Evolutionary conservation across 768 basidiomycete genomes (phyloP).

Genomic region (Calocybe indica): DNA sequence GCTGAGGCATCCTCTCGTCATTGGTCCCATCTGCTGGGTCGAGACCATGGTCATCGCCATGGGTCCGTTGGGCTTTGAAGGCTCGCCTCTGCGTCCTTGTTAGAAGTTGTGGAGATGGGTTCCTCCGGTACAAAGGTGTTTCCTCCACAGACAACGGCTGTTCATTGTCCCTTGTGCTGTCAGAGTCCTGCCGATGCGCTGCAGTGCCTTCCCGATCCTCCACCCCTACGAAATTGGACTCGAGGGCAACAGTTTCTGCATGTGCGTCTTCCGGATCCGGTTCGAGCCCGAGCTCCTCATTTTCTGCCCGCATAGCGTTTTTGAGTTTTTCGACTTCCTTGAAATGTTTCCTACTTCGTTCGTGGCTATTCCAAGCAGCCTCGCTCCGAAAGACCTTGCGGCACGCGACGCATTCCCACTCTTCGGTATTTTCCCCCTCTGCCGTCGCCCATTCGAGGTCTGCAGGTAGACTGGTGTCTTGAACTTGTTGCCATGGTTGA

Average conservation of each 20-base stretch:
- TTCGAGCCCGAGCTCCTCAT: conserved; percentile 54
- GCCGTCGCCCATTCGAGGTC: conserved; percentile 79
- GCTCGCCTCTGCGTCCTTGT: conserved; percentile 12
- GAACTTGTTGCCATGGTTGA: conserved; percentile 85
- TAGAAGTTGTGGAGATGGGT: conserved; percentile 5
- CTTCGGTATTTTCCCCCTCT: conserved; percentile 58
- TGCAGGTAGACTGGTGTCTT: conserved; percentile 34
- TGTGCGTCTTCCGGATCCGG: conserved; percentile 24
- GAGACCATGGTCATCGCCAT: not conserved
- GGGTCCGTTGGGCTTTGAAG: conserved; percentile 2
- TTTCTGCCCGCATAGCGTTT: conserved; percentile 72
- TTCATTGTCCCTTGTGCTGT: not conserved
- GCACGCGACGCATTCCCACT: conserved; percentile 96
- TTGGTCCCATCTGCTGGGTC: not conserved
- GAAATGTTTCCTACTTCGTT: conserved; percentile 90
- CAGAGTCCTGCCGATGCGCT: conserved; percentile 4
- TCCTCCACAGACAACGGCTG: not conserved
- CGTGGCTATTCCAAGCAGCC: conserved; percentile 94
- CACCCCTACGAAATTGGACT: not conserved
- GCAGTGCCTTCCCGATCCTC: conserved; percentile 1
- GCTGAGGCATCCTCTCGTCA: conserved; percentile 3
- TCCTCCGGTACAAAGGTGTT: conserved; percentile 2
- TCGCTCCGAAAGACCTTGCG: conserved; percentile 85
- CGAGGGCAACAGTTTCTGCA: conserved; percentile 8
- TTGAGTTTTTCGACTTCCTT: conserved; percentile 79